These are phyloP conservation scores for Leccinum subfulvum DNA, from an alignment of 1,284 basidiomycete genomes.

Conservation along the genomic window DNA sequence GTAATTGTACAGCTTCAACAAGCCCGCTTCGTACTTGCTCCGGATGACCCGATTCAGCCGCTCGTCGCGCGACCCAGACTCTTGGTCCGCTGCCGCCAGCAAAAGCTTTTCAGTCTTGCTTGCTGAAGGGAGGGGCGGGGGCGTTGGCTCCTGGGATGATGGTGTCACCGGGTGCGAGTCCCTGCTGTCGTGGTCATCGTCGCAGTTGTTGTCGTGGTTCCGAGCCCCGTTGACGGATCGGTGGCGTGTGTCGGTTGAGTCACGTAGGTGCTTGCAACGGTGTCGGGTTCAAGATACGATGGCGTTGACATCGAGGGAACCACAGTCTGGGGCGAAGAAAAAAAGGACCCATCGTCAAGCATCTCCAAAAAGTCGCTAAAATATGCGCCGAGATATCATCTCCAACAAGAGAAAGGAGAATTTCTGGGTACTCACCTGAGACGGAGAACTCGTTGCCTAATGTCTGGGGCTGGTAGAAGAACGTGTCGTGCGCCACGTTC, in stretches of 20 bases:
- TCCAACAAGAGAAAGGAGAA: constrained; percentile 17
- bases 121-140: constrained; percentile 58
- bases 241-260: neutral
- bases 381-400: constrained; percentile 2
- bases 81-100: constrained; percentile 94
- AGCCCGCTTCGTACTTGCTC: constrained; percentile 94
- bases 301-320: constrained; percentile 49
- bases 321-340: constrained; percentile 52
- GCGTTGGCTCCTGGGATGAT: constrained; percentile 26
- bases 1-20: constrained; percentile 95
- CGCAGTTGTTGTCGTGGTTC: neutral
- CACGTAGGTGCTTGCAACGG: constrained; percentile 17
- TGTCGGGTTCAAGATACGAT: constrained; percentile 31
- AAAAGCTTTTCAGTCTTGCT: constrained; percentile 87
- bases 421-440: constrained; percentile 59
- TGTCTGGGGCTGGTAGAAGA: constrained; percentile 67
- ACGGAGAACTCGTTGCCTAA: constrained; percentile 81
- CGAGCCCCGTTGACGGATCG: constrained; percentile 2
- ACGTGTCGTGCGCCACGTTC: constrained; percentile 45
- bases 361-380: constrained; percentile 78
- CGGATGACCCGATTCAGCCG: constrained; percentile 90
- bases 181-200: neutral
- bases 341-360: constrained; percentile 72
- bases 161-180: constrained; percentile 12
- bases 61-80: constrained; percentile 87